These are phyloP conservation scores for Speleostelium caveatum DNA, from an alignment of 78 protist species.

Conservation along the genomic window DNA sequence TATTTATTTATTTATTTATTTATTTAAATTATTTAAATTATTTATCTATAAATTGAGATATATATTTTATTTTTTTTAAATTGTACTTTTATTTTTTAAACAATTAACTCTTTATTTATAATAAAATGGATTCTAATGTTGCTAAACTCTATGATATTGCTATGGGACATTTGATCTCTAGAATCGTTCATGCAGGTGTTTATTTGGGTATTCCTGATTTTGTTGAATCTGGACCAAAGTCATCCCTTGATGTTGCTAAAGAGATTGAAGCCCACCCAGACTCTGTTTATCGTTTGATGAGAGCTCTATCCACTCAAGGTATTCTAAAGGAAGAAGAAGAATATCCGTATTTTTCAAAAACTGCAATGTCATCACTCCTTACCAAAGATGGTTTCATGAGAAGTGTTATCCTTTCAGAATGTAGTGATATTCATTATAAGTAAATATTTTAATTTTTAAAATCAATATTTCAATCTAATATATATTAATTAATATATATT, in stretches of 20 bases:
- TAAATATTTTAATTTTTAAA: too few species aligned
- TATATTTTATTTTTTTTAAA: too few species aligned
- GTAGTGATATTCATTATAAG: background rate
- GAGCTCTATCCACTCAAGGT: conserved; percentile 13
- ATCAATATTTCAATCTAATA: background rate
- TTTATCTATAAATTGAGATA: too few species aligned
- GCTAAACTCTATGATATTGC: background rate
- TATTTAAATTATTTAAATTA: too few species aligned
- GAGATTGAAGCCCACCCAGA: background rate
- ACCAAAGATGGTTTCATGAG: background rate
- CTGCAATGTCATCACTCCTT: background rate
- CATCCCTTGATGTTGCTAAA: background rate
- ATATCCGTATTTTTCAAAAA: background rate
- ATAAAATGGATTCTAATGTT: too few species aligned
- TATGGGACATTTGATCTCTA: background rate
- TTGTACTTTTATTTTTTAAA: too few species aligned
- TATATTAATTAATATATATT: too few species aligned
- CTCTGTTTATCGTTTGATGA: background rate
- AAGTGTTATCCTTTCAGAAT: background rate
- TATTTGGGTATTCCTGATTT: background rate
- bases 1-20: too few species aligned
- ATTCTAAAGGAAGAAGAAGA: conserved; percentile 17
- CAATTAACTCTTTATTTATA: too few species aligned
- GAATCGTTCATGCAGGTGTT: background rate
- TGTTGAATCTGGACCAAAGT: conserved; percentile 1